Evolutionary conservation across 192 early-diverging fungal genomes (phyloP), one percentile per base, ranked within the genome.

Genomic region (Gamsiella multidivaricata): DNA sequence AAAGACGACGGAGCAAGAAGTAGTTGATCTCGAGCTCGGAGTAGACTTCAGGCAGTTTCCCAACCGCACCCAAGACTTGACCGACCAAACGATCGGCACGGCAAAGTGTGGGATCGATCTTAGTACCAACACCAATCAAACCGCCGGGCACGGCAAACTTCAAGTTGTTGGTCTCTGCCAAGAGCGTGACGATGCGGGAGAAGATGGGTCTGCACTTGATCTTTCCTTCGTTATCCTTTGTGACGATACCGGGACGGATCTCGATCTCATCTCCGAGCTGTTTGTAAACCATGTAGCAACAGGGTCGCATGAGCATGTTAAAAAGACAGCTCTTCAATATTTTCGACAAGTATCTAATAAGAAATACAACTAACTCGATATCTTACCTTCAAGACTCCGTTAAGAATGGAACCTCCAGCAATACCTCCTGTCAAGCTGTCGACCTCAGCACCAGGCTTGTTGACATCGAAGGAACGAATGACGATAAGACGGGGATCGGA

Each of bases 81-180:
- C 98, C 98, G 42, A 97, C 93, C 49, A 99, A 88, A 81, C 95
- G 91, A 86, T 99, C 98, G 37, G 91, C 94, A 83, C 97, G 93
- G 85, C 96, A 97, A 33, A 98, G 85, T 6, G 94, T 95, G 7
- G 98, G 98, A 66, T 99, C 98, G 69, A 98, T 89, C 68, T 91
- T 84, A 15, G 98, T 98, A 58, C 98, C 97, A 42, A 99, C 97
- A 90, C 91, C 88, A 78, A 99, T 99, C 46, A 99, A 88, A 61
- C 98, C 98, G 62, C 98, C 98, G n/a, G 98, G 96, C 59, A 99
- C 97, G 32, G 98, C 98, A 85, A 97, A 99, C 85, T 97, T 86
- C 23, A 99, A 85, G 57, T 90, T 83, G 81, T 99, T 99, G 42
- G 76, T 67, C 81, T 99, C 97, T 29, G 98, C 92, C 66, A 91